Conservation (phyloP, 352 stramenopile species). For the Pilasporangium apinafurcum region DNA sequence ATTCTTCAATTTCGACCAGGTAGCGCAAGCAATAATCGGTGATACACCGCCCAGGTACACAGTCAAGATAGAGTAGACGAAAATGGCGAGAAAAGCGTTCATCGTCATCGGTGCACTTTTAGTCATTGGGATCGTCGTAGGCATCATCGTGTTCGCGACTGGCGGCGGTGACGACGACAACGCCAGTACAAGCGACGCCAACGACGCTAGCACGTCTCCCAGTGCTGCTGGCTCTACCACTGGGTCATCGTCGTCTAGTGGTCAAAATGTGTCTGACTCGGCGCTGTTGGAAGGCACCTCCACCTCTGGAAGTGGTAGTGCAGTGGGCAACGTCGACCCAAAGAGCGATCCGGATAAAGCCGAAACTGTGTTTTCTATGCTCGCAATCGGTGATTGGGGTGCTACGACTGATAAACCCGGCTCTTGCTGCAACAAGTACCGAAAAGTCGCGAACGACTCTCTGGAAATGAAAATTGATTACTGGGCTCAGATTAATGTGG, state of each 20-base stretch:
- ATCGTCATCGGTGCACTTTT: constrained; percentile 66
- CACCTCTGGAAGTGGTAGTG: constrained; percentile 13
- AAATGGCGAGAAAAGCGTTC: constrained; percentile 48
- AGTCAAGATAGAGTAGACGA: too few relatives aligned
- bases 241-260: constrained; percentile 6
- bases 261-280: constrained; percentile 40
- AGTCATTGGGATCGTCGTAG: constrained; percentile 53
- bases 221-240: neutral
- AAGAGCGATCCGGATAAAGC: constrained; percentile 52
- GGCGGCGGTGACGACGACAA: constrained; percentile 15
- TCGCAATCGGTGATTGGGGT: constrained; percentile 85
- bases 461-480: constrained; percentile 86
- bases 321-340: constrained; percentile 28
- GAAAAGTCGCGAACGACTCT: constrained; percentile 69
- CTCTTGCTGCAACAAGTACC: constrained; percentile 88
- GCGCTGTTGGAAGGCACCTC: constrained; percentile 26
- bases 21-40: too few relatives aligned
- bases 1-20: neutral
- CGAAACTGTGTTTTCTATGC: constrained; percentile 59
- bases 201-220: constrained; percentile 1
- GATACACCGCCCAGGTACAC: too few relatives aligned
- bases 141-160: constrained; percentile 63
- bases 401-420: constrained; percentile 82
- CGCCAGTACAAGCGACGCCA: constrained; percentile 16
- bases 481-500: constrained; percentile 81